Percentiles rank a stretch among this genome's conserved stretches.
Conservation (phyloP, 176 grass and related monocot genomes). For the Themeda triandra region DNA sequence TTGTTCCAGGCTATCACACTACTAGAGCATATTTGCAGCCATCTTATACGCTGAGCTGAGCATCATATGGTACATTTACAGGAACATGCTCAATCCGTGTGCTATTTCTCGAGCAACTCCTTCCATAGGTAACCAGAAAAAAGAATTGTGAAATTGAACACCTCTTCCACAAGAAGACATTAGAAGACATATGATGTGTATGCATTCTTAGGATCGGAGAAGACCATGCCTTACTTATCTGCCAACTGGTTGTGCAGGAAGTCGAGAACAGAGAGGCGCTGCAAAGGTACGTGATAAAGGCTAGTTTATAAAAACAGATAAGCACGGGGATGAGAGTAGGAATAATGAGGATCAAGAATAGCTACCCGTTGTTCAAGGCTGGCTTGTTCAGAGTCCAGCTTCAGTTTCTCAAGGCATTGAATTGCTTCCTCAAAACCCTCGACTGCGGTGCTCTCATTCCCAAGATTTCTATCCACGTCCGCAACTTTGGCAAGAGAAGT, state of each 20-base stretch:
- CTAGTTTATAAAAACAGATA: background rate
- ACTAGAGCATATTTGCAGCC: background rate
- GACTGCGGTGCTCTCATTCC: constrained; percentile 52
- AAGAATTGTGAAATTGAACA: background rate
- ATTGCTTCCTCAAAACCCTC: constrained; percentile 87
- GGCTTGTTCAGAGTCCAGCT: constrained; percentile 60
- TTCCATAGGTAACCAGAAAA: background rate
- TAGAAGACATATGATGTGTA: background rate
- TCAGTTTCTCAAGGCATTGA: constrained; percentile 80
- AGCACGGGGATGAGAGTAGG: background rate
- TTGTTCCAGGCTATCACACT: background rate
- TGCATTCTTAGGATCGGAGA: background rate
- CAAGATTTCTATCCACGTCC: constrained; percentile 83
- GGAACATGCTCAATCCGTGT: background rate
- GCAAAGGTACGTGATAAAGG: background rate
- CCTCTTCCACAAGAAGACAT: background rate
- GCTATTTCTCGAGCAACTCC: background rate
- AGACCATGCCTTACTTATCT: background rate
- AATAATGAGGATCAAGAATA: background rate
- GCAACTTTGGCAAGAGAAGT: constrained; percentile 96
- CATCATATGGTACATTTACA: constrained; percentile 14
- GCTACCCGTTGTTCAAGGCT: constrained; percentile 64
- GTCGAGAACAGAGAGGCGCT: constrained; percentile 66
- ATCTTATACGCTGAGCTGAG: background rate
- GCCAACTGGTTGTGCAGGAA: constrained; percentile 69